Evolutionary conservation across 805 yeast genomes (phyloP), one percentile per base, ranked within the genome.

Genomic region (Schwanniomyces sp.): DNA sequence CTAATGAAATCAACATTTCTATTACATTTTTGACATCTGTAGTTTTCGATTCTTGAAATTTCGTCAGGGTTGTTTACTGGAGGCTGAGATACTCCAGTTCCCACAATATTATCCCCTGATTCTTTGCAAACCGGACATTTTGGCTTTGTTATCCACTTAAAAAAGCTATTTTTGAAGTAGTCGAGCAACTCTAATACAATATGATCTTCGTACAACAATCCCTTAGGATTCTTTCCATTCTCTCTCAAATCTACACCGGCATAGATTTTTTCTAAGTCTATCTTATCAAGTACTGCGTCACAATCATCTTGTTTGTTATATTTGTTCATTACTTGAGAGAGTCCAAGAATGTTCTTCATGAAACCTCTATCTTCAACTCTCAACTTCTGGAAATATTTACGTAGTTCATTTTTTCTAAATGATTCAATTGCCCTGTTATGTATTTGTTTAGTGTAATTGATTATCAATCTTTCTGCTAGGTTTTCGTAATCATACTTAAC

Each of bases 111-210:
- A 16, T 70, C 71, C 7, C 56, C 58, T 2, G 59, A 60, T 18
- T 66, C 65, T 0, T 71, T 74, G 62, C 96, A 87, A 0, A 44
- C 43, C 0, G 69, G 59, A 54, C 96, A 88, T 9, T 70, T 61
- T 0, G 94, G 90, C 32, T 76, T 75, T 56, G 86, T 86, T 7
- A 88, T 84, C 98, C 98, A 92, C 25, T 67, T 71, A 69, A 92
- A 92, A 69, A 88, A 91, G 36, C 81, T 85, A 34, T 82, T 72
- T 55, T 89, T 90, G 70, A 85, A 92, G 53, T 70, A 73, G 17
- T 54, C 52, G 14, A 73, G 58, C 3, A 66, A 49, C 45, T 66
- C 72, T 28, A 54, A 48, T 8, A 72, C 76, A 14, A 73, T 45
- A 17, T 52, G 56, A 52, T 73, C 78, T 38, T 72, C 73, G 52